These are phyloP conservation scores for Proliferodiscus dingleyae DNA, from an alignment of 2,329 filamentous ascomycete genomes.

Conservation along the genomic window DNA sequence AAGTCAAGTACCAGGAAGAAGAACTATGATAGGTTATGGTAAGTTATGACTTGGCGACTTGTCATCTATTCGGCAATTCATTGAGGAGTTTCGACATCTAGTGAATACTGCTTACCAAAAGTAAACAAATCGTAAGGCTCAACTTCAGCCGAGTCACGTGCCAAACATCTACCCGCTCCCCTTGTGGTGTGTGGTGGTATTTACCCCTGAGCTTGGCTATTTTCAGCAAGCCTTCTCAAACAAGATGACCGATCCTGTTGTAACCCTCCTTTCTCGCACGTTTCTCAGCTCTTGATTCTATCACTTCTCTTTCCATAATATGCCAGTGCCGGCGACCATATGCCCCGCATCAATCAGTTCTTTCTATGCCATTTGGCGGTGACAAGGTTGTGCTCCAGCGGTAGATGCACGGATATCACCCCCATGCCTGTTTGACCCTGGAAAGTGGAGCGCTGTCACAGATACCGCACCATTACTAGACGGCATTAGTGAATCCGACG, in stretches of 20 bases:
- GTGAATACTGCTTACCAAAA: not conserved
- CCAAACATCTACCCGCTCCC: too few species aligned
- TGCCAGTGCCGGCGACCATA: too few species aligned
- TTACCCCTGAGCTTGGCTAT: not conserved
- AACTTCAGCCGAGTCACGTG: not conserved
- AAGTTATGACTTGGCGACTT: not conserved
- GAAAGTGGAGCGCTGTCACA: slow-evolving; percentile 5
- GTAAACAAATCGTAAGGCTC: slow-evolving; percentile 6
- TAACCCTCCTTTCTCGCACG: too few species aligned
- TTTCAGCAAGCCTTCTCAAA: too few species aligned
- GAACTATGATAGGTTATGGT: not conserved
- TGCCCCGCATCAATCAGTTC: too few species aligned
- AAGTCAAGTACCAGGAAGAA: too few species aligned
- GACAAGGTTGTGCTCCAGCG: not conserved
- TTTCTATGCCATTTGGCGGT: too few species aligned
- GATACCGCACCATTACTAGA: not conserved
- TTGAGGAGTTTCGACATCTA: not conserved
- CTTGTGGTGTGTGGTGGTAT: not conserved
- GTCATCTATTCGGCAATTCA: not conserved
- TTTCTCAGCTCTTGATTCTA: too few species aligned
- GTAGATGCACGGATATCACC: not conserved
- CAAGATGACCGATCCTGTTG: too few species aligned
- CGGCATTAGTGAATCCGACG: too few species aligned
- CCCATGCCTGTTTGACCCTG: slow-evolving; percentile 7
- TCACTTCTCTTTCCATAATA: too few species aligned